Base-by-base conservation (phyloP, 306 rosid genomes). In the Citrullus colocynthis region DNA sequence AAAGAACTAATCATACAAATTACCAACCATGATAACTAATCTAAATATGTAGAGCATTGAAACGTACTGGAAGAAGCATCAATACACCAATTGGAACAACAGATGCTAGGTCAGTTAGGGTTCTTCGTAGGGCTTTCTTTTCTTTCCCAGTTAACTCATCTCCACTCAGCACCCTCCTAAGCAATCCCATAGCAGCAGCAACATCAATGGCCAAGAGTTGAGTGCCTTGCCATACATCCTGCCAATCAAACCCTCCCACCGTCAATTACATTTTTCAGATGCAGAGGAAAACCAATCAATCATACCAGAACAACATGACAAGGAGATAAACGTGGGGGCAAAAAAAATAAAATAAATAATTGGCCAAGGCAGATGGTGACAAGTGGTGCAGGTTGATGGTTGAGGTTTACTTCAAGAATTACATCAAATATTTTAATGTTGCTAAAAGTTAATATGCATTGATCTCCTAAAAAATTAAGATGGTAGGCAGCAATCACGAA, bases 201-300 rank as follows among this genome's bases (percentile, higher is more conserved):
- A 88, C 90, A 18, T 95, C 99, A 75, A 92, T 85, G 76, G 97
- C 99, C 21, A 95, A 86, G 77, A 95, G 95, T 75, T 92, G 99
- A 62, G 99, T 95, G 82, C 99, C 99, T 87, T 95, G 99, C 97
- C 90, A 92, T 62, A 95, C 97, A 89, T 92, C 97, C 99, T 95
- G 90, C 82, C 73, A 77, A 51, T 21, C 28, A 75, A 82, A 64
- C 24, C 64, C 20, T 18, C 62, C 20, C 30, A 17, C 72, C 74
- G 78, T 62, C 21, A 70, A 17, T 60, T 39, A 48, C 20, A 54
- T 20, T 34, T 17, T 59, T 18, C 65, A 34, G 0, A 16, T 18
- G 60, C 32, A 4, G 59, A 49, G 28, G 59, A 24, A 55, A 55
- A 41, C 1, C 18, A 34, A 18, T 32, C 54, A 32, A 54, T 74